phyloP scores from a whole-genome alignment of 177 flowering plant species.

The Tripterygium wilfordii region DNA sequence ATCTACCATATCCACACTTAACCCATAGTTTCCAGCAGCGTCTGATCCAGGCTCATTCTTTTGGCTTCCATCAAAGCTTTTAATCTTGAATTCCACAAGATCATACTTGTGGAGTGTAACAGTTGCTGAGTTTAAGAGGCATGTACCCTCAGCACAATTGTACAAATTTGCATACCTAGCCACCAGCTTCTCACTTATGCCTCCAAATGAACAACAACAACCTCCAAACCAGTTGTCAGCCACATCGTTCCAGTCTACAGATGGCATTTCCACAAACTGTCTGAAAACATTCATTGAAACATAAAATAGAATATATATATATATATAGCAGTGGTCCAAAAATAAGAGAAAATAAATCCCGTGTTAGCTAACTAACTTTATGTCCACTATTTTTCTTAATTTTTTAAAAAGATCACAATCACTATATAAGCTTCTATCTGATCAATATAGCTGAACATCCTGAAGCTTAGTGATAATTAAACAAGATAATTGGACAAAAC shows the following conservation, averaged over 20 bases:
- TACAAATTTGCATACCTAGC: background rate
- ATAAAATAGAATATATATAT: too few species aligned
- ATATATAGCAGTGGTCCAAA: too few species aligned
- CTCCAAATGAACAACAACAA: background rate
- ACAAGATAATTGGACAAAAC: too few species aligned
- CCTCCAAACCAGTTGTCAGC: background rate
- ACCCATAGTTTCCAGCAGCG: constrained; percentile 8
- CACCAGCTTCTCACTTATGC: background rate
- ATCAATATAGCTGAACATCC: background rate
- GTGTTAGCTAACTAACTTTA: too few species aligned
- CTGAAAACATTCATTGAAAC: background rate
- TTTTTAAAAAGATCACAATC: background rate
- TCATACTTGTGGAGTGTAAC: constrained; percentile 68
- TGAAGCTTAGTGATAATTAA: too few species aligned
- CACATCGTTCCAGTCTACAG: background rate
- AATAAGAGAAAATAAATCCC: too few species aligned
- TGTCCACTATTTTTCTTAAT: background rate
- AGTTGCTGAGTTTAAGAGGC: constrained; percentile 44
- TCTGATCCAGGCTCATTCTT: constrained; percentile 10
- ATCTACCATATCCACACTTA: constrained; percentile 5
- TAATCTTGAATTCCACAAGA: constrained; percentile 36
- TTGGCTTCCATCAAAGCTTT: constrained; percentile 12
- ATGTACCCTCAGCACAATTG: background rate
- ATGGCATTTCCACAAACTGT: background rate
- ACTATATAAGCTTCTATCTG: background rate